Base-by-base conservation (phyloP, 1,139 yeast genomes). In the Kazachstania sp. region DNA sequence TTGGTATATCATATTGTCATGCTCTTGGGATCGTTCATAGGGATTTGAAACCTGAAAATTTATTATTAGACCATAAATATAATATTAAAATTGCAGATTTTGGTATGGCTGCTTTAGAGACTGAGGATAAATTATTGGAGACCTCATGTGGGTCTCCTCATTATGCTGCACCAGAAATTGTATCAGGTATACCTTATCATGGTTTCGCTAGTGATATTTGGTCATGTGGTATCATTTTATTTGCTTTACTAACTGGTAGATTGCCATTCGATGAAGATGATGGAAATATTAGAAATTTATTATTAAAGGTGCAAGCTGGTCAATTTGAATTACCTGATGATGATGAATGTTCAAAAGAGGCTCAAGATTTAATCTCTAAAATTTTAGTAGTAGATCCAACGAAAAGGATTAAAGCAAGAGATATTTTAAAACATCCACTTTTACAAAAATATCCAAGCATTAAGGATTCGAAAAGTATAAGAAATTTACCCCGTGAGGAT, bases 61-160 rank as follows among this genome's bases (percentile, higher is more conserved):
- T 92, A 56, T 71, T 92, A 44, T 72, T 92, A 43, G 98, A 94
- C 69, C 83, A 84, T 64, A 78, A 86, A 64, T 79, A 83, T 54
- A 88, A 86, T 65, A 88, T 92, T 66, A 92, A 92, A 65, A 90
- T 92, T 57, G 98, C 99, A 15, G 99, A 92, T 69, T 92, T 92
- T 65, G 99, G 99, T 37, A 94, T 92, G 98, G 98, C 99, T n/a
- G 98, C 98, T 2, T 71, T 92, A 43, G 98, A 92, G 66, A 83
- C 95, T 37, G 78, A 79, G 49, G 95, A 84, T 57, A 78, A 85
- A 58, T 70, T 92, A 61, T 73, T 94, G 49, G 97, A 92, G 65
- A 92, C 98, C 1, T 83, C 95, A 31, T 92, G 99, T 69, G 99
- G 99, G 1, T 87, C 97, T 20, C 98, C 98, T 20, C 98, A 94